Evolutionary conservation across 1,139 yeast genomes (phyloP).

Genomic region (Diutina mesorugosa): DNA sequence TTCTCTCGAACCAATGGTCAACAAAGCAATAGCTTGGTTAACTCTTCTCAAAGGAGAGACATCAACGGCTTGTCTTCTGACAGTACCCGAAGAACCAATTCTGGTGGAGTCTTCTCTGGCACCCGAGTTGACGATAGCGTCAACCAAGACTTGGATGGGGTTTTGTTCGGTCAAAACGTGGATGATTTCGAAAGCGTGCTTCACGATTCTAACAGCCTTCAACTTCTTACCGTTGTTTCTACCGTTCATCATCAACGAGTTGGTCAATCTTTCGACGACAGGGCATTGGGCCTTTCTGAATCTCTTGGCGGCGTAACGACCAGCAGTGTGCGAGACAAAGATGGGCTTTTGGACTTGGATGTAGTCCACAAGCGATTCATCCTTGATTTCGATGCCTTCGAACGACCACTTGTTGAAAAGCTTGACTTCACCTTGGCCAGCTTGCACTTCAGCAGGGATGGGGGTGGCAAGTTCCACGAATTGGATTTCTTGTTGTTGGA

Average conservation of each 20-base stretch:
- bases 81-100: constrained; percentile 99
- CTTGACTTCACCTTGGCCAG: constrained; percentile 92
- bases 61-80: constrained; percentile 99
- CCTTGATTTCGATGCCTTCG: constrained; percentile 95
- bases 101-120: constrained; percentile 99
- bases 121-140: constrained; percentile 99
- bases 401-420: constrained; percentile 99
- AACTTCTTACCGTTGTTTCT: constrained; percentile 99
- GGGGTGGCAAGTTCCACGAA: constrained; percentile 83
- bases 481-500: constrained; percentile 56
- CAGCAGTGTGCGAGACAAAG: constrained; percentile 98
- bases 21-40: constrained; percentile 96
- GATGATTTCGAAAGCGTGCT: constrained; percentile 98
- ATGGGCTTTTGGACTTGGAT: constrained; percentile 96
- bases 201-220: constrained; percentile 99
- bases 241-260: constrained; percentile 99
- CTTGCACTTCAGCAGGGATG: constrained; percentile 94
- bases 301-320: constrained; percentile 99
- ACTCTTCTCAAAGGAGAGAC: constrained; percentile 99
- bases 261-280: constrained; percentile 97
- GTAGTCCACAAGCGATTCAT: constrained; percentile 97
- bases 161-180: constrained; percentile 96
- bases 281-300: constrained; percentile 99
- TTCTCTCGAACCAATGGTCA: constrained; percentile 99
- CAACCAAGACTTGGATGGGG: constrained; percentile 99